A percentile compares a stretch with the other conserved stretches of the same genome.
These are phyloP conservation scores for Leucocoprinus leucothites DNA, from an alignment of 768 basidiomycete genomes.

Conservation along the genomic window DNA sequence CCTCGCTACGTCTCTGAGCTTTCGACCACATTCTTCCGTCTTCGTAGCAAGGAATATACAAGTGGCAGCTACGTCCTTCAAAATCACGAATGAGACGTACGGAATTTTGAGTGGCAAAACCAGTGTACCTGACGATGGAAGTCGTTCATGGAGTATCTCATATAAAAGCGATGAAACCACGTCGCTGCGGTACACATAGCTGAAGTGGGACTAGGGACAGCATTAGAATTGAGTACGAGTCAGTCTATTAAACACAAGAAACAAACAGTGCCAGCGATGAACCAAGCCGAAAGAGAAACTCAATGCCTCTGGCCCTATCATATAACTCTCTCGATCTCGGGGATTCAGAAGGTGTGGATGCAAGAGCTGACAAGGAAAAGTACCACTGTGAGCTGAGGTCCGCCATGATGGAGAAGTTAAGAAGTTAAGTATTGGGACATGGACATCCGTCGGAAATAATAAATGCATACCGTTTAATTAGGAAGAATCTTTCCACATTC, in stretches of 20 bases:
- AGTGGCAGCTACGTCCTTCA: constrained; percentile 77
- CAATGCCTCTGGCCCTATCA: constrained; percentile 77
- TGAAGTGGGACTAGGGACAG: constrained; percentile 58
- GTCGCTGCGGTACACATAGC: constrained; percentile 86
- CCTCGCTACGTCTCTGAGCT: constrained; percentile 80
- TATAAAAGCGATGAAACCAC: constrained; percentile 91
- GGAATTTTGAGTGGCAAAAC: constrained; percentile 11
- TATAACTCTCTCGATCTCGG: constrained; percentile 71
- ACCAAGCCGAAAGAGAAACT: constrained; percentile 82
- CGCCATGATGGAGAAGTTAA: constrained; percentile 15
- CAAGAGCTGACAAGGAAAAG: constrained; percentile 58
- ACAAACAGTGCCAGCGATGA: constrained; percentile 75
- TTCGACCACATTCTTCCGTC: constrained; percentile 85
- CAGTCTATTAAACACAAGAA: constrained; percentile 10
- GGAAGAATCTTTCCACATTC: too few relatives aligned
- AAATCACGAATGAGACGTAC: constrained; percentile 7
- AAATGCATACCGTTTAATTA: too few relatives aligned
- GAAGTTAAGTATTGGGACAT: not conserved
- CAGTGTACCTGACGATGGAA: constrained; percentile 71
- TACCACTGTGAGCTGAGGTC: constrained; percentile 58
- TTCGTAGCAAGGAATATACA: constrained; percentile 91
- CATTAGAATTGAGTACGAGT: constrained; percentile 14
- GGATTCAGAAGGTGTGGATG: constrained; percentile 53
- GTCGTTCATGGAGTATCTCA: constrained; percentile 82
- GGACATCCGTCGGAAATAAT: too few relatives aligned